Evolutionary conservation across 1,284 basidiomycete genomes (phyloP).

Genomic region (Melampsora medusae): DNA sequence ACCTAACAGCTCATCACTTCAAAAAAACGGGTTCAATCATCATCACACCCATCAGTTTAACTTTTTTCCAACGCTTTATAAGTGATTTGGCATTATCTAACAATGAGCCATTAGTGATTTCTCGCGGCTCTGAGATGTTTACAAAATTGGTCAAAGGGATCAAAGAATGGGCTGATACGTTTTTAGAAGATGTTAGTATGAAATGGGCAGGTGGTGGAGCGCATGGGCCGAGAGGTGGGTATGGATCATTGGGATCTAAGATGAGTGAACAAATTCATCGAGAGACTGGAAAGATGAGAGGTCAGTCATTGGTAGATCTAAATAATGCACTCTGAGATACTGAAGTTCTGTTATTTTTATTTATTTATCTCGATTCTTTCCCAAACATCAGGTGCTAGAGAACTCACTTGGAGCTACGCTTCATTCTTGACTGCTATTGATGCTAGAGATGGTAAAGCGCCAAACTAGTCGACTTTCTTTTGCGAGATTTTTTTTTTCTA

Average conservation of each 20-base stretch:
- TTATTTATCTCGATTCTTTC: not conserved
- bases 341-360: not conserved
- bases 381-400: constrained; percentile 29
- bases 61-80: constrained; percentile 33
- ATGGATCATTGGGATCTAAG: not conserved
- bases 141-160: constrained; percentile 38
- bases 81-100: constrained; percentile 16
- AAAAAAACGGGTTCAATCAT: constrained; percentile 14
- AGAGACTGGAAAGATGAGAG: constrained; percentile 43
- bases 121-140: constrained; percentile 35
- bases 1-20: constrained; percentile 44
- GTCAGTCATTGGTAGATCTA: constrained; percentile 15
- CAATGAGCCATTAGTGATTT: not conserved
- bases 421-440: constrained; percentile 38
- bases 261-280: constrained; percentile 48
- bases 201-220: constrained; percentile 32
- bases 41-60: constrained; percentile 30
- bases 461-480: not conserved
- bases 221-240: constrained; percentile 13
- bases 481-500: not conserved
- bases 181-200: constrained; percentile 31
- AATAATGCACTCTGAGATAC: not conserved
- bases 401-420: constrained; percentile 42
- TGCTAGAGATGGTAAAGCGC: constrained; percentile 35
- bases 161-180: constrained; percentile 44